phyloP scores from a whole-genome alignment of 352 stramenopile genomes.

The Aphanomyces cochlioides region DNA sequence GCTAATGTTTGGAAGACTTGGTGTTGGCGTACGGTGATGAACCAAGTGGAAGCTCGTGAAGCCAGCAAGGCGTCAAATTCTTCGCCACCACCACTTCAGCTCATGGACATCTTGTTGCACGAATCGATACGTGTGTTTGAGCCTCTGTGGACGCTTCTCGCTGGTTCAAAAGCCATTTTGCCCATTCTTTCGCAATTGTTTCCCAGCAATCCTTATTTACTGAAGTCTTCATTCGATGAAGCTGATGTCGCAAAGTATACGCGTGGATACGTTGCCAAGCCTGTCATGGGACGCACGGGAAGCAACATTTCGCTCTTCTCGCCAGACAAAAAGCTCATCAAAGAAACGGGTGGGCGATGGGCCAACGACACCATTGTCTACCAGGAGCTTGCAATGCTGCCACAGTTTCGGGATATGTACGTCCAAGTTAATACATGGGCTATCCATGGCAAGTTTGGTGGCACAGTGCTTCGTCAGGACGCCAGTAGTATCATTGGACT shows the following conservation, averaged over 20 bases:
- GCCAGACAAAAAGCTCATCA: slow-evolving; percentile 10
- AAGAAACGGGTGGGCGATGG: slow-evolving; percentile 29
- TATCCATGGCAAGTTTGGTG: slow-evolving; percentile 25
- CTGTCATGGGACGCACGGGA: slow-evolving; percentile 29
- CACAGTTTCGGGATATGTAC: slow-evolving; percentile 17
- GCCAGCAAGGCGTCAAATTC: background rate
- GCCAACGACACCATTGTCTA: slow-evolving; percentile 29
- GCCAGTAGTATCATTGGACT: slow-evolving; percentile 24
- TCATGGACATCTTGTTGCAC: slow-evolving; percentile 28
- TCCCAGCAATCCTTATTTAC: slow-evolving; percentile 19
- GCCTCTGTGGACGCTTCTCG: slow-evolving; percentile 26
- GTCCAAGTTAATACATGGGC: slow-evolving; percentile 31
- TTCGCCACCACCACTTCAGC: background rate
- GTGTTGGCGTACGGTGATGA: slow-evolving; percentile 31
- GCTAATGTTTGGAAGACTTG: slow-evolving; percentile 30
- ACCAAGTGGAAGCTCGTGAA: slow-evolving; percentile 24
- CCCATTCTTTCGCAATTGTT: slow-evolving; percentile 22
- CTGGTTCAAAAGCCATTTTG: slow-evolving; percentile 29
- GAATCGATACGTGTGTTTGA: slow-evolving; percentile 27
- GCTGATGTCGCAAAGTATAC: slow-evolving; percentile 8
- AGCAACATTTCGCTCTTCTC: slow-evolving; percentile 29
- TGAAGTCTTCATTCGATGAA: slow-evolving; percentile 30
- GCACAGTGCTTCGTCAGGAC: slow-evolving; percentile 27
- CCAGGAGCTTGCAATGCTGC: slow-evolving; percentile 29
- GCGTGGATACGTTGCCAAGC: slow-evolving; percentile 23